Evolutionary conservation across 495 filamentous ascomycete species (phyloP), one percentile per base, ranked within the genome.

Genomic region (Hypoxylon rickii): DNA sequence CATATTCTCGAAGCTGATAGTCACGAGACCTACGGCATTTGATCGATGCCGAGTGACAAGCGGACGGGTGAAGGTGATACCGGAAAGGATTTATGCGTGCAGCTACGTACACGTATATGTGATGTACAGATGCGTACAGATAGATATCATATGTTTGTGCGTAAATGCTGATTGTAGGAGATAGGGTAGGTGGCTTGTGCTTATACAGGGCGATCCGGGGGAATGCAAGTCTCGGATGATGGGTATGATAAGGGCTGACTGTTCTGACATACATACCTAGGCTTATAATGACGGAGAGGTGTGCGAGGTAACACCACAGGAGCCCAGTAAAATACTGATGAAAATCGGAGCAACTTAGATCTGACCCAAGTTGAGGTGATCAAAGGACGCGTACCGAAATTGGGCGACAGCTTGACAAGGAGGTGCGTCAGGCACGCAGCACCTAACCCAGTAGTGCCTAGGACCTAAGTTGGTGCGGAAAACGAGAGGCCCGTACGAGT

Each of bases 201-300:
- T 57, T 48, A 49, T 43, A 40, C 49, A 50, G 41, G 43, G 37
- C 51, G 49, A 64, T 59, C 60, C 45, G 55, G 60, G n/a, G 55
- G 60, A 64, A 64, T 47, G 50, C 34, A 59, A 55, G 34, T 40
- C 50, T 57, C 60, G 55, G 40, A 53, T 22, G 55, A 58, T 51
- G 22, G 44, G 15, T 29, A 10, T 29, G 50, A 40, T 20, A 16
- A 41, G 19, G 34, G 43, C 36, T 44, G 33, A 50, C 43, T 54
- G 15, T 38, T 60, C 55, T 63, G 44, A 63, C 62, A 65, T 63
- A 68, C 59, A 37, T 61, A 51, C 55, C 55, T 63, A 45, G 55
- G 54, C 36, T 60, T 36, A 53, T 51, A 50, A 49, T 7, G 59
- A 38, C 24, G 33, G 52, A 49, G 45, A 43, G 18, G 18, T 11